Conservation (phyloP, 2,329 filamentous ascomycete species). For the Teratosphaeriaceae sp. region DNA sequence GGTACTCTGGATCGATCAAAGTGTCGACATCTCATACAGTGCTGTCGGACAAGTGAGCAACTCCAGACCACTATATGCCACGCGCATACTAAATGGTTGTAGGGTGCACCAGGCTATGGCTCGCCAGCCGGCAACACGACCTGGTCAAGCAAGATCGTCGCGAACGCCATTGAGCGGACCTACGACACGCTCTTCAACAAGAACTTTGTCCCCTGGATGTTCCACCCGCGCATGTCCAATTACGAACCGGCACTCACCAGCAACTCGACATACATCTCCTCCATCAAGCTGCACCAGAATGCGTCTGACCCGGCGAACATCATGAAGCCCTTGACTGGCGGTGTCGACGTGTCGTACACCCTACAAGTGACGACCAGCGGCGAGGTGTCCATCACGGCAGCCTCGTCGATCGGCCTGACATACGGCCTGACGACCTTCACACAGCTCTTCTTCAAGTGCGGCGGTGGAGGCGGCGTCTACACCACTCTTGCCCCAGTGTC, state of each 20-base stretch:
- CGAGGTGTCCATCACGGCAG: slow-evolving; percentile 55
- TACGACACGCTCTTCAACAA: slow-evolving; percentile 58
- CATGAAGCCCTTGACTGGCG: slow-evolving; percentile 55
- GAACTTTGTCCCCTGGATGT: slow-evolving; percentile 72
- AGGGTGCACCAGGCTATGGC: no score
- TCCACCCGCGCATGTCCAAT: slow-evolving; percentile 56
- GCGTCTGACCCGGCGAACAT: slow-evolving; percentile 46
- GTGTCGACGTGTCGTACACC: slow-evolving; percentile 70
- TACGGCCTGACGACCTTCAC: slow-evolving; percentile 69
- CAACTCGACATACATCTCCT: slow-evolving; percentile 44
- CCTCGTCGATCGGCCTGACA: slow-evolving; percentile 61
- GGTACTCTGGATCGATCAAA: slow-evolving; percentile 34
- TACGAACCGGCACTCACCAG: slow-evolving; percentile 53
- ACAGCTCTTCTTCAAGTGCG: slow-evolving; percentile 73
- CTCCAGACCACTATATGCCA: not conserved
- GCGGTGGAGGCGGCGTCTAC: slow-evolving; percentile 50
- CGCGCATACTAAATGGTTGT: no score
- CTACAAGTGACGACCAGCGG: slow-evolving; percentile 55
- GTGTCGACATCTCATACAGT: slow-evolving; percentile 34
- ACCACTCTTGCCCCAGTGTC: slow-evolving; percentile 62
- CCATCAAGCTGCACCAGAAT: slow-evolving; percentile 58
- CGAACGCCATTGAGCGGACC: slow-evolving; percentile 47
- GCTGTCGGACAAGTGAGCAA: slow-evolving; percentile 23
- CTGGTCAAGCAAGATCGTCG: slow-evolving; percentile 34
- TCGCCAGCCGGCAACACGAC: slow-evolving; percentile 4